These are phyloP conservation scores for Apophysomyces elegans DNA, from an alignment of 371 early-diverging fungal species.

Conservation along the genomic window DNA sequence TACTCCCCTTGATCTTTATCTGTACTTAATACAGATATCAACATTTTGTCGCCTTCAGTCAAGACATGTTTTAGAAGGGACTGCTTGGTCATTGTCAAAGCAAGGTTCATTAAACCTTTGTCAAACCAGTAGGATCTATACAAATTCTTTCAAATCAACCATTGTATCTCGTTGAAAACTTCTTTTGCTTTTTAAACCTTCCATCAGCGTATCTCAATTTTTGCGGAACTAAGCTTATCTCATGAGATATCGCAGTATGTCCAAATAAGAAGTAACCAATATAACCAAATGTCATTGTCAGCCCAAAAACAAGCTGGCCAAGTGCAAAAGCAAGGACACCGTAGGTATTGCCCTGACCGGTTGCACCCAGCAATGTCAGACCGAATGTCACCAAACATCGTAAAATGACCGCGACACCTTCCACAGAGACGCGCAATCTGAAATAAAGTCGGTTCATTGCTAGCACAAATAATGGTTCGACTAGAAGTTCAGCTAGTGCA, in stretches of 20 bases:
- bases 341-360: constrained; percentile 42
- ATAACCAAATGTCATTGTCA: constrained; percentile 62
- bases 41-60: constrained; percentile 95
- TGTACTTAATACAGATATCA: constrained; percentile 68
- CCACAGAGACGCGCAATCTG: constrained; percentile 77
- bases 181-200: constrained; percentile 18
- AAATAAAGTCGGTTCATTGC: constrained; percentile 76
- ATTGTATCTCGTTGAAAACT: background rate
- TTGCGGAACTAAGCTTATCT: constrained; percentile 40
- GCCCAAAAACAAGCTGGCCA: constrained; percentile 74
- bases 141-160: background rate
- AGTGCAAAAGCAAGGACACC: constrained; percentile 78
- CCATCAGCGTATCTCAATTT: constrained; percentile 37
- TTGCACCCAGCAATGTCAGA: constrained; percentile 57
- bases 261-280: constrained; percentile 46
- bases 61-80: constrained; percentile 89
- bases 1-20: constrained; percentile 79
- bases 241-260: constrained; percentile 22
- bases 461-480: constrained; percentile 86
- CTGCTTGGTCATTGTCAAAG: constrained; percentile 82
- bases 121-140: constrained; percentile 63
- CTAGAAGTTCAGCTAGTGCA: constrained; percentile 74
- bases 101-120: constrained; percentile 58
- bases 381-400: constrained; percentile 74
- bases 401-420: constrained; percentile 78